Evolutionary conservation across 1,284 basidiomycete species (phyloP).

Genomic region (Melampsora americana): DNA sequence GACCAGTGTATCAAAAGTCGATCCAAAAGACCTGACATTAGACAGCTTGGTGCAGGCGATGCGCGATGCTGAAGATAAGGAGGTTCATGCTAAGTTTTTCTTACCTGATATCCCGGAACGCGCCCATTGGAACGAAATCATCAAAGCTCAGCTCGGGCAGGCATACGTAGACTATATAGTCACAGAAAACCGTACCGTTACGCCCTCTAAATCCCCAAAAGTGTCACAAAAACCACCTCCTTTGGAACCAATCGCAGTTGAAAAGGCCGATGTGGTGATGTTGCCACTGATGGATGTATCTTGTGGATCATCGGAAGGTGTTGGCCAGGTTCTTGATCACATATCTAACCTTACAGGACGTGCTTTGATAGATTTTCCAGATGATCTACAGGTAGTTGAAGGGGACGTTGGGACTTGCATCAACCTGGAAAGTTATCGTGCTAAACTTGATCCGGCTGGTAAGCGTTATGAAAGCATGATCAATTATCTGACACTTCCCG

Average conservation of each 20-base stretch:
- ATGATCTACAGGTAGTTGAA: conserved; percentile 3
- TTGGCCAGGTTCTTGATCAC: conserved; percentile 6
- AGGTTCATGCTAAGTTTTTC: background rate
- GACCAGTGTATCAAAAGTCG: background rate
- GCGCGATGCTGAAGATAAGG: background rate
- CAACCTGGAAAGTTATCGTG: background rate
- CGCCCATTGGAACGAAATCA: background rate
- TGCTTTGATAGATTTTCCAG: background rate
- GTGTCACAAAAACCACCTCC: no score
- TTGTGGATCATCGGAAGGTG: conserved; percentile 11
- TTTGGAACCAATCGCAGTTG: background rate
- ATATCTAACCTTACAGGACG: background rate
- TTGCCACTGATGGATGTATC: conserved; percentile 24
- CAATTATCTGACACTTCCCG: conserved; percentile 12
- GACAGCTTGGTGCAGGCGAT: background rate
- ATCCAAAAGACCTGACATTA: background rate
- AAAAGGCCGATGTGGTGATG: conserved; percentile 12
- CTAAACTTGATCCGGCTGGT: background rate
- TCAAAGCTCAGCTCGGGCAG: conserved; percentile 13
- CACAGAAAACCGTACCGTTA: background rate
- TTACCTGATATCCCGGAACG: background rate
- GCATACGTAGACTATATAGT: background rate
- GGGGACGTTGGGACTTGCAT: conserved; percentile 20
- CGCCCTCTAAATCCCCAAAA: no score
- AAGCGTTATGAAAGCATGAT: background rate